phyloP scores from a whole-genome alignment of 345 rosid genomes.

The Rhodomyrtus tomentosa region DNA sequence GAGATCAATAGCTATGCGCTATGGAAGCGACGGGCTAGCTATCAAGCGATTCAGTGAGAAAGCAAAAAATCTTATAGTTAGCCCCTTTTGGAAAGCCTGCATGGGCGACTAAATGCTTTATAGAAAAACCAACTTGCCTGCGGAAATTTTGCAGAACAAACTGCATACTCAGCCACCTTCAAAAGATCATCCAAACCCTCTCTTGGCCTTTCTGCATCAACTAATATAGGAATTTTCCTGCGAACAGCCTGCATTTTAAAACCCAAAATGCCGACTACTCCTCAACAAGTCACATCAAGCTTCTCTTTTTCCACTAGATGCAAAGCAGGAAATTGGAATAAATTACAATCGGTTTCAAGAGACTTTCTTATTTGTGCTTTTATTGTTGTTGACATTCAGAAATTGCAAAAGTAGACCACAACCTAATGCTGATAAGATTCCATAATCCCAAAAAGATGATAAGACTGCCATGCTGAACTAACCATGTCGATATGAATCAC shows the following conservation, averaged over 20 bases:
- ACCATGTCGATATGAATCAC: background rate
- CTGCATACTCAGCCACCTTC: conserved; percentile 45
- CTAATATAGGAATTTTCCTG: conserved; percentile 63
- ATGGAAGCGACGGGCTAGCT: too few species aligned
- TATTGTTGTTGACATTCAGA: background rate
- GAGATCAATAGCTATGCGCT: too few species aligned
- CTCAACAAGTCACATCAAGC: background rate
- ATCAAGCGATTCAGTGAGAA: too few species aligned
- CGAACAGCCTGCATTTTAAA: conserved; percentile 65
- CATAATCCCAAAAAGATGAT: background rate
- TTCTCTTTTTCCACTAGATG: background rate
- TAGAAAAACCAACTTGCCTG: conserved; percentile 31
- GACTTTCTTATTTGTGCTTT: background rate
- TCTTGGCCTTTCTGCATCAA: conserved; percentile 73
- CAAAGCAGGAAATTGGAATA: background rate
- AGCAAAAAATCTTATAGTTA: too few species aligned
- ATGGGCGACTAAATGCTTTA: background rate
- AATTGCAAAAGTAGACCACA: background rate
- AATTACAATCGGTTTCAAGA: background rate
- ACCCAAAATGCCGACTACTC: background rate
- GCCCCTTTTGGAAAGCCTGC: too few species aligned
- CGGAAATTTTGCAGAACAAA: conserved; percentile 74
- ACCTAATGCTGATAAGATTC: background rate
- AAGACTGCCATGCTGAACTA: background rate
- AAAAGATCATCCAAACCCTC: conserved; percentile 72